Percentiles rank a stretch among this genome's conserved stretches.
Conservation (phyloP, 1,284 basidiomycete genomes). For the Mycena citricolor region DNA sequence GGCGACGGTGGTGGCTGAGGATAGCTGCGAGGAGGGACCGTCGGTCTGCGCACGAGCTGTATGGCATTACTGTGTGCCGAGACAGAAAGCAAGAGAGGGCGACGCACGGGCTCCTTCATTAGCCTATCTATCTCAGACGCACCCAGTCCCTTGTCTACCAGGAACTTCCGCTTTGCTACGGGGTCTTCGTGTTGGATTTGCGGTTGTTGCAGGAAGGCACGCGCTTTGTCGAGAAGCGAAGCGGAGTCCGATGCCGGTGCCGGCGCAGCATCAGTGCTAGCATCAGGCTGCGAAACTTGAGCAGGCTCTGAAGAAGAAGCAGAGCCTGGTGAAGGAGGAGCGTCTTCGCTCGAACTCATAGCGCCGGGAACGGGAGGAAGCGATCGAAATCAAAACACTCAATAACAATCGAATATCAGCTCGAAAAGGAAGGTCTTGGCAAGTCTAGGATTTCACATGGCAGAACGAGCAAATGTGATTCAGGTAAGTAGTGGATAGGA, state of each 20-base stretch:
- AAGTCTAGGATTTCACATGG: too few relatives aligned
- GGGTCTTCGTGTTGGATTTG: conserved; percentile 60
- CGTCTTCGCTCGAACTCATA: too few relatives aligned
- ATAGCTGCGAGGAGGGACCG: conserved; percentile 68
- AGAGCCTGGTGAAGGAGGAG: too few relatives aligned
- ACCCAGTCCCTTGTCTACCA: conserved; percentile 70
- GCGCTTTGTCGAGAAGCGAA: conserved; percentile 54
- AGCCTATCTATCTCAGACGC: conserved; percentile 60
- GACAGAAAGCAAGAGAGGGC: conserved; percentile 3
- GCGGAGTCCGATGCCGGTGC: neutral
- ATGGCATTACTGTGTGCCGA: conserved; percentile 14
- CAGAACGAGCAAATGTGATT: too few relatives aligned
- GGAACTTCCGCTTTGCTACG: conserved; percentile 59
- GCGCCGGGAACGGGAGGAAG: too few relatives aligned
- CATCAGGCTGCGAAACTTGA: too few relatives aligned
- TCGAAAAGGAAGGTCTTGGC: too few relatives aligned
- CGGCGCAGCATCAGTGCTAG: neutral
- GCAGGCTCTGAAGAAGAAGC: too few relatives aligned
- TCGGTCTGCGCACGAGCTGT: conserved; percentile 45
- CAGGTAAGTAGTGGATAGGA: too few relatives aligned
- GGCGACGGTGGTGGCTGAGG: conserved; percentile 69
- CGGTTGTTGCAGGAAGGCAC: conserved; percentile 63
- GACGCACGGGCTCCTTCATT: conserved; percentile 54
- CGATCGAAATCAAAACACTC: too few relatives aligned
- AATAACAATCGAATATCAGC: too few relatives aligned